These are phyloP conservation scores for Calonectria pteridis DNA, from an alignment of 2,329 filamentous ascomycete genomes.

Conservation along the genomic window DNA sequence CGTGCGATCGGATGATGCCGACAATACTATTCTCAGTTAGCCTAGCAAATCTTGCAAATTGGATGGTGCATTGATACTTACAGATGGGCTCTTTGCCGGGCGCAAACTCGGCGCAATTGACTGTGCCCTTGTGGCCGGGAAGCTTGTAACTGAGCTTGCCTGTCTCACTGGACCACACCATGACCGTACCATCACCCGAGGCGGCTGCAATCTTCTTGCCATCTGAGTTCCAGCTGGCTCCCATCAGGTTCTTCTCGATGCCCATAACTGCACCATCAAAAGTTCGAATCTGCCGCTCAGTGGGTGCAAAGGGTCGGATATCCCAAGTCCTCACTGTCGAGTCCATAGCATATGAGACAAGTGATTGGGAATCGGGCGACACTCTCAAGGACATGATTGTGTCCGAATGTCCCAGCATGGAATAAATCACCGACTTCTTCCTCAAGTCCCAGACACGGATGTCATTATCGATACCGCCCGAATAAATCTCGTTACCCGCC, in stretches of 20 bases:
- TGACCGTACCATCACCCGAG: constrained; percentile 89
- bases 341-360: constrained; percentile 94
- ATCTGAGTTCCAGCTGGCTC: constrained; percentile 88
- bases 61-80: constrained; percentile 61
- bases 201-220: constrained; percentile 91
- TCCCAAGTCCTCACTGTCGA: constrained; percentile 97
- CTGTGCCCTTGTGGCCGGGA: constrained; percentile 93
- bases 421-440: constrained; percentile 90
- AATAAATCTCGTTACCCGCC: constrained; percentile 95
- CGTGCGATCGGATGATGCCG: constrained; percentile 89
- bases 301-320: constrained; percentile 91
- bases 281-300: constrained; percentile 85
- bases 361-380: constrained; percentile 91
- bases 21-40: constrained; percentile 76
- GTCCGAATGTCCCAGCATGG: constrained; percentile 89
- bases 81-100: constrained; percentile 87
- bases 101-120: constrained; percentile 94
- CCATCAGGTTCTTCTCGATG: constrained; percentile 90
- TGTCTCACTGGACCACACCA: constrained; percentile 90
- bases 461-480: constrained; percentile 95
- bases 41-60: neutral
- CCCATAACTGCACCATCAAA: constrained; percentile 93
- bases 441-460: constrained; percentile 97
- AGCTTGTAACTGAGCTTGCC: constrained; percentile 95
- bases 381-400: constrained; percentile 91